Percentiles rank a stretch among this genome's conserved stretches.
These are phyloP conservation scores for Tricholoma saponaceum DNA, from an alignment of 768 basidiomycete genomes.

Conservation along the genomic window DNA sequence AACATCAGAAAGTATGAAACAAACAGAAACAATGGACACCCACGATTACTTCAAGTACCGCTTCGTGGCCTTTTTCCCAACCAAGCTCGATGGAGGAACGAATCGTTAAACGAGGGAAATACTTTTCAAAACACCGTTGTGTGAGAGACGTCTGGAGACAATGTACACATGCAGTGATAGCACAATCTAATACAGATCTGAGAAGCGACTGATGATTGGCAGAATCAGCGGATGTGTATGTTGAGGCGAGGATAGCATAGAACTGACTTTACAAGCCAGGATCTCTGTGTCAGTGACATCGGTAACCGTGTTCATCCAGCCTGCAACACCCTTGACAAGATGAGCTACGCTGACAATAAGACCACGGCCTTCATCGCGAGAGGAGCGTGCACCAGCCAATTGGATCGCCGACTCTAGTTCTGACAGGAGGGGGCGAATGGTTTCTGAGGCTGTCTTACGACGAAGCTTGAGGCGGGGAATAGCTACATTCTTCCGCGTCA, in stretches of 20 bases:
- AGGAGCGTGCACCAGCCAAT: constrained; percentile 19
- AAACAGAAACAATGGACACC: constrained; percentile 14
- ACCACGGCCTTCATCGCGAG: constrained; percentile 27
- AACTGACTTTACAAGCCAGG: constrained; percentile 25
- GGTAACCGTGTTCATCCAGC: constrained; percentile 27
- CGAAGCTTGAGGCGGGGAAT: constrained; percentile 43
- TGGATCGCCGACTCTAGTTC: constrained; percentile 30
- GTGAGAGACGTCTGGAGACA: constrained; percentile 42
- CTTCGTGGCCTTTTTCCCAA: constrained; percentile 39
- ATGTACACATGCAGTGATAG: constrained; percentile 29
- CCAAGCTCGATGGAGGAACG: constrained; percentile 24
- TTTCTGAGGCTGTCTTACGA: constrained; percentile 38
- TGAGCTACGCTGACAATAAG: constrained; percentile 25
- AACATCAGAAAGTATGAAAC: constrained; percentile 1
- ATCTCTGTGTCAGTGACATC: constrained; percentile 18
- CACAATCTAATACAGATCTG: constrained; percentile 29
- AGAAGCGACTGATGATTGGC: constrained; percentile 20
- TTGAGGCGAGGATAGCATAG: background rate
- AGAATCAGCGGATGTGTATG: background rate
- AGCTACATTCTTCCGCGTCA: constrained; percentile 21
- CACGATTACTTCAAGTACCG: constrained; percentile 36
- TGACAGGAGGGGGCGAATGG: constrained; percentile 35
- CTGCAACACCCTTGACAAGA: constrained; percentile 20
- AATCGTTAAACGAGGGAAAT: constrained; percentile 42
- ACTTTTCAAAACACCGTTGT: constrained; percentile 38